Evolutionary conservation across 345 rosid genomes (phyloP), one percentile per base, ranked within the genome.

Genomic region (Ceriops tagal): DNA sequence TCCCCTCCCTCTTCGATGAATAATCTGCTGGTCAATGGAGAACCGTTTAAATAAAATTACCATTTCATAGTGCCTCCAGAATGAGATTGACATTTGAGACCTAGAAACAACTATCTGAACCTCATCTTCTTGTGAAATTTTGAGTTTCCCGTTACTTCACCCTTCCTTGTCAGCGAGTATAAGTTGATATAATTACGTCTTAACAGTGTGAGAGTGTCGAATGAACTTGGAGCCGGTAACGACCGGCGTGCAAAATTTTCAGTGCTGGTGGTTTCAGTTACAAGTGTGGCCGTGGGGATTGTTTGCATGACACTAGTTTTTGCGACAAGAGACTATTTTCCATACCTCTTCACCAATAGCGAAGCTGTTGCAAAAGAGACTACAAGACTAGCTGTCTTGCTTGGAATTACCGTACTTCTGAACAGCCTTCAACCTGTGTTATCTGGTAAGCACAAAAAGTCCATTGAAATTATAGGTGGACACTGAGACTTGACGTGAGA

Each of bases 361-460:
- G 83, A 68, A 0, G 92, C 87, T 0, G 98, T 92, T 61, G 96
- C 97, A 13, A 81, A 69, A 3, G 96, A 93, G 85, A 91, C 97
- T 27, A 85, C 93, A 1, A 85, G 75, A 69, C 85, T 93, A n/a
- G 85, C 92, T 3, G 15, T 74, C 62, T 76, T 93, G 78, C 85
- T 93, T n/a, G 93, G 62, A 58, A 19, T 91, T 64, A 89, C 91
- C 0, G 92, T 88, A 30, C 96, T 93, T 71, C 73, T 93, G 21
- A 93, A 93, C 83, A 89, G 97, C 75, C 92, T 93, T 71, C 97
- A 93, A 32, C 93, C 93, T 0, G 96, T 93, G 71, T 78, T 91
- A 75, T 91, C 97, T 13, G 97, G 98, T 90, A 76, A 65, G 70
- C 56, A 53, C 30, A 10, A 66, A 64, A 55, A 24, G 49, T 13